These are phyloP conservation scores for Flaveria sonorensis DNA, from an alignment of 129 eudicot species.

Conservation along the genomic window DNA sequence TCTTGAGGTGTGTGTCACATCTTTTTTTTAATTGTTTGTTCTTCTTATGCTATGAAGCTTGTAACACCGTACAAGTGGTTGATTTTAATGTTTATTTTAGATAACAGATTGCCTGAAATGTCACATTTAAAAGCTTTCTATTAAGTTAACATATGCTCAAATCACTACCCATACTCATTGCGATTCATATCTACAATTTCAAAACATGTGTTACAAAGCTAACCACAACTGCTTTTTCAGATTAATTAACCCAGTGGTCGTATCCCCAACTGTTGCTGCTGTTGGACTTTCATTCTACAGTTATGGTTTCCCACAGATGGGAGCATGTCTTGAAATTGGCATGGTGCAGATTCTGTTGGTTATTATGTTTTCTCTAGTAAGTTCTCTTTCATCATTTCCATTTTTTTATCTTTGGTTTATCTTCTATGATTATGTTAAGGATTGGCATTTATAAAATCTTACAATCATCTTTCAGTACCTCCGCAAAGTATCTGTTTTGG, in stretches of 20 bases:
- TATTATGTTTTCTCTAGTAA: slow-evolving; percentile 84
- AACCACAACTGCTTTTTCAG: slow-evolving; percentile 36
- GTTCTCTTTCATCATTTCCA: slow-evolving; percentile 20
- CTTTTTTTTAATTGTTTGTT: background rate
- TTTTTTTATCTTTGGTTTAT: background rate
- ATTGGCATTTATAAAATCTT: slow-evolving; percentile 2
- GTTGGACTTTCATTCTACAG: slow-evolving; percentile 97
- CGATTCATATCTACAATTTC: background rate
- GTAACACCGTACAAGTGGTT: background rate
- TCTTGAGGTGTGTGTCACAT: slow-evolving; percentile 57
- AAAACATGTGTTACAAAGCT: background rate
- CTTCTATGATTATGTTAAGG: background rate
- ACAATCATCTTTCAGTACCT: slow-evolving; percentile 70
- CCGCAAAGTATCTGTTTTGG: slow-evolving; percentile 85
- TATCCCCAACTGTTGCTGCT: slow-evolving; percentile 95
- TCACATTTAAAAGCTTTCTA: background rate
- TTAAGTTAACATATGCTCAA: background rate
- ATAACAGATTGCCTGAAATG: background rate
- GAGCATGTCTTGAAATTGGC: slow-evolving; percentile 92
- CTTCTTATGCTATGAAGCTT: background rate
- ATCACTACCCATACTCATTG: background rate
- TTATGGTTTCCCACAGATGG: slow-evolving; percentile 90
- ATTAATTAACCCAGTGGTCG: slow-evolving; percentile 94
- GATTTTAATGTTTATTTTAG: background rate
- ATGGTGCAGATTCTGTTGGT: slow-evolving; percentile 79